A percentile compares a stretch with the other conserved stretches of the same genome.
These are phyloP conservation scores for Cryphonectria parasitica DNA, from an alignment of 2,329 filamentous ascomycete genomes.

Conservation along the genomic window DNA sequence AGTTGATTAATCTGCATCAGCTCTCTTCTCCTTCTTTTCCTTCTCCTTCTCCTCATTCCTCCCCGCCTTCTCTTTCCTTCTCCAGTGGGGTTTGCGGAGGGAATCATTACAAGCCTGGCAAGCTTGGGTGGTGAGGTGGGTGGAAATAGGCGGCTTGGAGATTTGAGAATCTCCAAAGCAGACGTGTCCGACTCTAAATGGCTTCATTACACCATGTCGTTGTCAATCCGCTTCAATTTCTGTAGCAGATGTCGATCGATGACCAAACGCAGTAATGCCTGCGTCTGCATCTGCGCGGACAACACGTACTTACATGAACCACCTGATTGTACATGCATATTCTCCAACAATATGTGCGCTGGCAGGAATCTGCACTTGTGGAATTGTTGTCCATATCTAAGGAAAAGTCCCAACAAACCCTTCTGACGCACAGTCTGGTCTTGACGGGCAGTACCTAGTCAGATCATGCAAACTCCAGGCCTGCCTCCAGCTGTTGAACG, in stretches of 20 bases:
- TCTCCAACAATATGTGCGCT: background rate
- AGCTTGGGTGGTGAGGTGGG: background rate
- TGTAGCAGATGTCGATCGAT: background rate
- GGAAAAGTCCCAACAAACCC: background rate
- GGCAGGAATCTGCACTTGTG: background rate
- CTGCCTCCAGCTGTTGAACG: background rate
- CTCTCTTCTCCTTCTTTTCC: too few species aligned
- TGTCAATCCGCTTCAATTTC: background rate
- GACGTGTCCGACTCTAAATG: slow-evolving; percentile 4
- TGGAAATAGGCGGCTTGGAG: background rate
- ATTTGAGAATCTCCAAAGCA: background rate
- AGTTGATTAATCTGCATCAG: too few species aligned
- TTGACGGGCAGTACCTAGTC: background rate
- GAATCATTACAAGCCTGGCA: too few species aligned
- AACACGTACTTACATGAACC: background rate
- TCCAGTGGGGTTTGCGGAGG: too few species aligned
- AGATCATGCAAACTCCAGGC: background rate
- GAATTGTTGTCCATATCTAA: background rate
- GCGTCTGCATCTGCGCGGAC: background rate
- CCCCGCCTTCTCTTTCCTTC: background rate
- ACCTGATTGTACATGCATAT: slow-evolving; percentile 1
- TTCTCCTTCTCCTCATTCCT: too few species aligned
- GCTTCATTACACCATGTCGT: background rate
- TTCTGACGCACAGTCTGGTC: background rate
- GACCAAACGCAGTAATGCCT: background rate